These are phyloP conservation scores for Trichosporon ovoides DNA, from an alignment of 1,284 basidiomycete genomes.

Conservation along the genomic window DNA sequence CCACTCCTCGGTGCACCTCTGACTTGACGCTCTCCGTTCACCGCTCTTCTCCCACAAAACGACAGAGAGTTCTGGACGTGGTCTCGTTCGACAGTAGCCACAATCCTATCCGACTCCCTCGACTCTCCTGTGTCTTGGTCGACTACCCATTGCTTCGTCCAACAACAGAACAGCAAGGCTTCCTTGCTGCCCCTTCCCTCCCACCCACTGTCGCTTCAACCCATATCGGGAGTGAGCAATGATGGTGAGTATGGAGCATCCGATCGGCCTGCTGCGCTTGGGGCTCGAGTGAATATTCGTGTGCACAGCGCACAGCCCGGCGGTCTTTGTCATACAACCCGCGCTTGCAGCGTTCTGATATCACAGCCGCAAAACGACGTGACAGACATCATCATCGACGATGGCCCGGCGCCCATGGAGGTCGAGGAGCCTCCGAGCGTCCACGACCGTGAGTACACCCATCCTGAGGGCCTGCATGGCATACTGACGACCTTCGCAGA, in stretches of 20 bases:
- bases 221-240: neutral
- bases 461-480: too few species aligned
- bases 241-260: slow-evolving; percentile 3
- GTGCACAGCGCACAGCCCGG: neutral
- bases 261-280: neutral
- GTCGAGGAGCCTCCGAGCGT: slow-evolving; percentile 45
- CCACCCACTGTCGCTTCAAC: neutral
- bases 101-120: neutral
- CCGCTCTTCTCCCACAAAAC: neutral
- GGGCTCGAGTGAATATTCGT: neutral
- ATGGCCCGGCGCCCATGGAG: slow-evolving; percentile 44
- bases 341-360: neutral
- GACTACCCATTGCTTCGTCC: neutral
- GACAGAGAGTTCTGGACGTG: neutral
- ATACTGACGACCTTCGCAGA: slow-evolving; percentile 54
- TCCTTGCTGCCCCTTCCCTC: neutral
- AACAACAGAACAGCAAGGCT: neutral
- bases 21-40: neutral
- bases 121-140: neutral
- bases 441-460: slow-evolving; percentile 35
- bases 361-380: slow-evolving; percentile 31
- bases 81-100: neutral
- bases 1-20: neutral
- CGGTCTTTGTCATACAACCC: neutral
- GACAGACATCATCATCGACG: slow-evolving; percentile 45